Evolutionary conservation across 2,329 filamentous ascomycete genomes (phyloP).

Genomic region (Rhinocladiella mackenziei): DNA sequence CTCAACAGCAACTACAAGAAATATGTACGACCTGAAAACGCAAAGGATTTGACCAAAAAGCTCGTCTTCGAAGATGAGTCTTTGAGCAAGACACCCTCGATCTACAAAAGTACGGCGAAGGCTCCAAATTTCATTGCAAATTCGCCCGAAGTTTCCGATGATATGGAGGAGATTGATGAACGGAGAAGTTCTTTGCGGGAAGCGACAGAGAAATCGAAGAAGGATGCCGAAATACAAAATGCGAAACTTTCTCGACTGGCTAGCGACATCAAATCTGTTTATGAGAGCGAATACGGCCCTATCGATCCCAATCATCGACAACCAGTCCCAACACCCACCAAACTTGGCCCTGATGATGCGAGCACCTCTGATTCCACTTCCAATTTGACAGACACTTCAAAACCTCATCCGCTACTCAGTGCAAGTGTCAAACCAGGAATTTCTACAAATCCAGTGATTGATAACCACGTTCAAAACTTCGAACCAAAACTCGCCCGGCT

Average conservation of each 20-base stretch:
- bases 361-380: background rate
- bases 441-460: constrained; percentile 20
- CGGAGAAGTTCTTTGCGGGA: constrained; percentile 8
- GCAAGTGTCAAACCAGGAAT: constrained; percentile 27
- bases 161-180: constrained; percentile 2
- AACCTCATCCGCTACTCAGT: constrained; percentile 17
- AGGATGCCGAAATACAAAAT: constrained; percentile 9
- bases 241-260: constrained; percentile 18
- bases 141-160: constrained; percentile 9
- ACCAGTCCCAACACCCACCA: background rate
- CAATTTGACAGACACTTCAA: background rate
- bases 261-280: constrained; percentile 26
- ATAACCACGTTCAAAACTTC: constrained; percentile 22
- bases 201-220: constrained; percentile 11
- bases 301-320: constrained; percentile 23
- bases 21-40: constrained; percentile 12
- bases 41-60: constrained; percentile 18
- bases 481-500: constrained; percentile 25
- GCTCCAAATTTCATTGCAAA: constrained; percentile 8
- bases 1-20: constrained; percentile 22
- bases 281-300: constrained; percentile 28
- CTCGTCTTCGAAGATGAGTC: constrained; percentile 20
- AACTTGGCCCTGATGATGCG: background rate
- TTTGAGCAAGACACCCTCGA: constrained; percentile 18
- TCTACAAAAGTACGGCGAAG: constrained; percentile 14